Evolutionary conservation across 169 alveolate genomes (phyloP).

Genomic region (Cryptosporidium viatorum): DNA sequence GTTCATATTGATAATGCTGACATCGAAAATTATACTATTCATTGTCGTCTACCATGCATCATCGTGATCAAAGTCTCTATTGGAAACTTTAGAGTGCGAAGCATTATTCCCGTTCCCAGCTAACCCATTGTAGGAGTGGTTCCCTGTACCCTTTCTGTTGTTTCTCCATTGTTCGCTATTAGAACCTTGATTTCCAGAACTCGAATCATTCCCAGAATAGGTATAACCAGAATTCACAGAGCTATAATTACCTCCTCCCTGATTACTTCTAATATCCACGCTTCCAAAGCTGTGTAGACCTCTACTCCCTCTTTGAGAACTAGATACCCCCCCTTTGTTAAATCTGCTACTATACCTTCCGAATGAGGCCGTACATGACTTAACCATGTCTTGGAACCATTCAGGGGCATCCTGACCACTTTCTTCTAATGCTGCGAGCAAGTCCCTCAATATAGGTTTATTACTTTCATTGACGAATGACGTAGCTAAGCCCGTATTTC

Average conservation of each 20-base stretch:
- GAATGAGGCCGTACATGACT: conserved; percentile 71
- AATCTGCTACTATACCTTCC: conserved; percentile 63
- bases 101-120: conserved; percentile 53
- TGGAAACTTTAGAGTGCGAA: conserved; percentile 35
- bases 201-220: neutral
- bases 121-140: conserved; percentile 3
- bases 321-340: neutral
- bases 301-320: conserved; percentile 43
- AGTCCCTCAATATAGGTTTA: conserved; percentile 88
- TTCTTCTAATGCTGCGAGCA: conserved; percentile 83
- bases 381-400: conserved; percentile 79
- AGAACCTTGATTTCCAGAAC: conserved; percentile 49
- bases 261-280: conserved; percentile 52
- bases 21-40: neutral
- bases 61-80: conserved; percentile 72
- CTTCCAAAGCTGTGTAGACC: conserved; percentile 70
- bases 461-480: conserved; percentile 92
- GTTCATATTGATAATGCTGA: neutral
- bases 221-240: neutral
- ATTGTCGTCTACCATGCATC: conserved; percentile 50
- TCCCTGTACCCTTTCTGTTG: conserved; percentile 10
- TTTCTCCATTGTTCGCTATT: conserved; percentile 10
- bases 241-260: conserved; percentile 3
- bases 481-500: conserved; percentile 97
- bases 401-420: conserved; percentile 80